Evolutionary conservation across 2,329 filamentous ascomycete genomes (phyloP).

Genomic region (Leptographium radiaticola): DNA sequence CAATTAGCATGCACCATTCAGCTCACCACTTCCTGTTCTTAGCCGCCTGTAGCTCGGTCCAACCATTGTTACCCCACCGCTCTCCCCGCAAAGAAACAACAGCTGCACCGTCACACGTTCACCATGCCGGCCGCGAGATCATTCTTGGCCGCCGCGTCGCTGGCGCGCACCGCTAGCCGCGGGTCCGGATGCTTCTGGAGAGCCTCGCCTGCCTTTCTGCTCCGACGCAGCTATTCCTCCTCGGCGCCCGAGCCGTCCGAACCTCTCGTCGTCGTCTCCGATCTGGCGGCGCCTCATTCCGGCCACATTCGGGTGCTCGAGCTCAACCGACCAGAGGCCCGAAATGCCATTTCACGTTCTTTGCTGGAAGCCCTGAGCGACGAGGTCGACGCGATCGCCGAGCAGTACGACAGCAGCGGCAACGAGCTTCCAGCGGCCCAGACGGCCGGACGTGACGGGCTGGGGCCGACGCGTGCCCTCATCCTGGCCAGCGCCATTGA

Average conservation of each 20-base stretch:
- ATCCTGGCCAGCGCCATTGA: conserved; percentile 80
- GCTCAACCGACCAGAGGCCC: conserved; percentile 69
- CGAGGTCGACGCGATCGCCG: conserved; percentile 60
- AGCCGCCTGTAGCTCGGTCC: too few relatives aligned
- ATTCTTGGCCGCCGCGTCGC: not conserved
- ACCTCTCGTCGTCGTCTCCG: conserved; percentile 54
- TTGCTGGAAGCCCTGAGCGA: conserved; percentile 59
- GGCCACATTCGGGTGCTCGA: conserved; percentile 83
- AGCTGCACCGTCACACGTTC: not conserved
- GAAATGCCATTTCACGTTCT: conserved; percentile 79
- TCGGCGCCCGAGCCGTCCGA: conserved; percentile 17
- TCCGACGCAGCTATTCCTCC: not conserved
- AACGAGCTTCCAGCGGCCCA: conserved; percentile 34
- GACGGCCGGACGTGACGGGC: conserved; percentile 17
- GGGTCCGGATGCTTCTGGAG: not conserved
- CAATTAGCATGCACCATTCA: too few relatives aligned
- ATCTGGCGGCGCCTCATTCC: conserved; percentile 62
- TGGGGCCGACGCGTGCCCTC: conserved; percentile 56
- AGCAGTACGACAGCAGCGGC: conserved; percentile 42
- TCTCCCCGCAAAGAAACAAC: too few relatives aligned
- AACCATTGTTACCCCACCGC: too few relatives aligned
- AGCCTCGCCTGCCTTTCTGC: not conserved
- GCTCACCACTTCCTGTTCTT: too few relatives aligned
- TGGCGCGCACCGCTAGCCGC: not conserved
- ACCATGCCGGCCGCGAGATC: not conserved